phyloP scores from a whole-genome alignment of 306 rosid genomes.

The Senna siamea region DNA sequence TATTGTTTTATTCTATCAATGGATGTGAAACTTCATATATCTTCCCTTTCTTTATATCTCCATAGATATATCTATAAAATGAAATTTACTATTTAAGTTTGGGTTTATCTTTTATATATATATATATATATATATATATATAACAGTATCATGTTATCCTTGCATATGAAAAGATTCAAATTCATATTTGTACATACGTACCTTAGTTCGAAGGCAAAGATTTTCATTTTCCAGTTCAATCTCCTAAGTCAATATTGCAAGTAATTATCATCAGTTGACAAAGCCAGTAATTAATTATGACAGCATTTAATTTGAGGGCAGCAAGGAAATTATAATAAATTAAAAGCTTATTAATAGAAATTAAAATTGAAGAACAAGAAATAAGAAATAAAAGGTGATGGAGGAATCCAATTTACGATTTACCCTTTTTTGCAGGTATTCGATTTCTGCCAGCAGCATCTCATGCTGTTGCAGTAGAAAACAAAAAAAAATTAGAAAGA shows the following conservation, averaged over 20 bases:
- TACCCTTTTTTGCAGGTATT: slow-evolving; percentile 85
- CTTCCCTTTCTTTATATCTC: no score
- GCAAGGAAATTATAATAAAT: no score
- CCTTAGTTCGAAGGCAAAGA: slow-evolving; percentile 82
- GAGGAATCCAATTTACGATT: neutral
- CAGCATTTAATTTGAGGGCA: neutral
- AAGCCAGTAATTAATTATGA: neutral
- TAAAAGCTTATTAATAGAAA: no score
- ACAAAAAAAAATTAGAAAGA: neutral
- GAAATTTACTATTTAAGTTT: no score
- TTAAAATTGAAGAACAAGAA: neutral
- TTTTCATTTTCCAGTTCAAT: slow-evolving; percentile 89
- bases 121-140: no score
- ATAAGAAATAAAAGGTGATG: neutral
- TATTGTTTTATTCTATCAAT: no score
- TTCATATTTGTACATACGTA: slow-evolving; percentile 35
- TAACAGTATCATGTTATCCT: no score
- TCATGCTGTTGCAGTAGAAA: slow-evolving; percentile 61
- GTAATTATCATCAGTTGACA: neutral
- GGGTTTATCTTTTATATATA: neutral
- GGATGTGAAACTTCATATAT: no score
- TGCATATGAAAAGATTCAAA: no score
- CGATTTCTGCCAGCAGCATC: slow-evolving; percentile 85
- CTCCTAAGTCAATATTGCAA: slow-evolving; percentile 50
- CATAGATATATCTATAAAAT: no score